Conservation (phyloP, 2,329 filamentous ascomycete species). For the Aspergillus cejpii region DNA sequence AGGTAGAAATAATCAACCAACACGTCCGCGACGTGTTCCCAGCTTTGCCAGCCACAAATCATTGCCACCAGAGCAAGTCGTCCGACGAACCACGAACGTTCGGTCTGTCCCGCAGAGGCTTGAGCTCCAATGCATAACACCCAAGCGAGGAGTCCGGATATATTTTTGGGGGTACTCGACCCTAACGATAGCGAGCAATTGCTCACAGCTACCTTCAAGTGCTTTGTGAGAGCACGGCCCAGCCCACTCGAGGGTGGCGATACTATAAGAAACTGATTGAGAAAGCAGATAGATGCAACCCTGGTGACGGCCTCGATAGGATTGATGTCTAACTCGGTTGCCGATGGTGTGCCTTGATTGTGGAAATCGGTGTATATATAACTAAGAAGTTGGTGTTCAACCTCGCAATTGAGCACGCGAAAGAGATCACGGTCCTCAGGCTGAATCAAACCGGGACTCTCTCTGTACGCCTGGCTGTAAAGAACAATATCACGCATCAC, state of each 20-base stretch:
- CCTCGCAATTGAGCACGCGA: conserved; percentile 29
- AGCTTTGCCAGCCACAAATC: conserved; percentile 26
- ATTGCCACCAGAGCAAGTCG: conserved; percentile 20
- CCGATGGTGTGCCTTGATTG: not conserved
- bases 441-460: conserved; percentile 17
- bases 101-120: conserved; percentile 23
- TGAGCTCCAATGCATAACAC: conserved; percentile 31
- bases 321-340: conserved; percentile 13
- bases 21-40: conserved; percentile 24
- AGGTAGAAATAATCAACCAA: conserved; percentile 28
- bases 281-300: conserved; percentile 27
- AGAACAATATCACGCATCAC: conserved; percentile 29
- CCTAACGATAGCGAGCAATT: conserved; percentile 16
- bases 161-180: conserved; percentile 14
- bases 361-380: conserved; percentile 26
- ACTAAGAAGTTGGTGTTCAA: conserved; percentile 35
- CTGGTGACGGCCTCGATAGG: conserved; percentile 29
- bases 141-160: conserved; percentile 27
- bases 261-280: conserved; percentile 30
- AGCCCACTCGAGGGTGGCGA: conserved; percentile 30
- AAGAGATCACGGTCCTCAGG: conserved; percentile 29
- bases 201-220: conserved; percentile 21
- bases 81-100: conserved; percentile 29
- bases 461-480: conserved; percentile 25
- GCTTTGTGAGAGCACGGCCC: conserved; percentile 30